Percentiles rank a stretch among this genome's conserved stretches.
Evolutionary conservation across 495 filamentous ascomycete species (phyloP).

Genomic region (Neurospora sublineolata): DNA sequence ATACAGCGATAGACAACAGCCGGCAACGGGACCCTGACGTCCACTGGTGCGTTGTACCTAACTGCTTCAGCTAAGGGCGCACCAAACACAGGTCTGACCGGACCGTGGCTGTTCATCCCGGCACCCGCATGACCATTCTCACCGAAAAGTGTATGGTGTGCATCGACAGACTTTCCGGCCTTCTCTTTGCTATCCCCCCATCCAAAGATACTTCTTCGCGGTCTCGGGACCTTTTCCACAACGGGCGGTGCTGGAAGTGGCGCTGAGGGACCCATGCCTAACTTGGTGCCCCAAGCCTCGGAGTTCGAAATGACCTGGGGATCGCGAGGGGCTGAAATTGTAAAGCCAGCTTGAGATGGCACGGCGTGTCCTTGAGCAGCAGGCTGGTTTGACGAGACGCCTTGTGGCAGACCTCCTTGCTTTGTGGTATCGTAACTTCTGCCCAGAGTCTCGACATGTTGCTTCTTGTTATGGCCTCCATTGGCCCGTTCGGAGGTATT

Average conservation of each 20-base stretch:
- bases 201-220: constrained; percentile 79
- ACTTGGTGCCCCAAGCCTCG: constrained; percentile 77
- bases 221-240: constrained; percentile 64
- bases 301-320: constrained; percentile 74
- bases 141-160: constrained; percentile 35
- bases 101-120: constrained; percentile 35
- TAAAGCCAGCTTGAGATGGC: constrained; percentile 30
- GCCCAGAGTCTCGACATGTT: constrained; percentile 12
- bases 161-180: constrained; percentile 36
- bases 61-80: constrained; percentile 80
- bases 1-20: constrained; percentile 97
- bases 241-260: constrained; percentile 37
- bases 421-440: constrained; percentile 71
- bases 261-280: constrained; percentile 17
- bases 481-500: constrained; percentile 22
- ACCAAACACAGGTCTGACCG: constrained; percentile 70
- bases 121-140: constrained; percentile 10
- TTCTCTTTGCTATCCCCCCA: constrained; percentile 47
- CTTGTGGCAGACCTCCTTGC: constrained; percentile 45
- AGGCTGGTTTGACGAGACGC: constrained; percentile 20
- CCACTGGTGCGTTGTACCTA: constrained; percentile 59
- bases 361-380: constrained; percentile 21
- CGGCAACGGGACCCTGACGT: constrained; percentile 61
- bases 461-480: constrained; percentile 37
- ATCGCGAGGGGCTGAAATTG: constrained; percentile 82